Evolutionary conservation across 2,329 filamentous ascomycete species (phyloP), one percentile per base, ranked within the genome.

Genomic region (Fusarium decemcellulare): DNA sequence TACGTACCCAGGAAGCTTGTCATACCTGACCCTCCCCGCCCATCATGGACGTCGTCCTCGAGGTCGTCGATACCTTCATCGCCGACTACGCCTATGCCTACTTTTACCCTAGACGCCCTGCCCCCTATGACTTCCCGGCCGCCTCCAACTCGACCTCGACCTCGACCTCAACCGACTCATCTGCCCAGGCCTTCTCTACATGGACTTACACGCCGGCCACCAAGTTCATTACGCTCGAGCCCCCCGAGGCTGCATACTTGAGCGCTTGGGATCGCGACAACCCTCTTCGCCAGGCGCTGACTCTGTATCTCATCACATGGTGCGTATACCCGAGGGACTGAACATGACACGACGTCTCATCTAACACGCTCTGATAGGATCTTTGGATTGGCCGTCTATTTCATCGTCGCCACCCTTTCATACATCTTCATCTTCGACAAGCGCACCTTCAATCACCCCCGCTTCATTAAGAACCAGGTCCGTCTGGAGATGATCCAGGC

Each of bases 381-480:
- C 73, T 97, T 97, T 75, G 95, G 95, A 59, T 81, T 95, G 36
- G 70, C 94, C 48, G 85, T 96, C 59, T 98, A 98, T 86, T 97
- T 95, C 80, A 75, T 93, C 70, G 94, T 93, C 77, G 93, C 95
- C 5, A 87, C 91, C 7, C 85, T 97, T 16, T 97, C 94, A 15
- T 98, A 97, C 82, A 75, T 91, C 76, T 92, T 97, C 82, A 86
- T 98, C 77, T 98, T 97, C 83, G 95, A 98, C 82, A 96, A 98
- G 81, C 88, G 90, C 43, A 96, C 93, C 46, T 90, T 95, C 81
- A 85, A 93, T 55, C 95, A 98, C 80, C 95, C 95, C 50, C 96
- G 96, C 78, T 98, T 95, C 81, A 91, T 98, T 77, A 97, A 96
- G 83, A 95, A 97, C 82, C 95, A 98, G 81, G 91, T 98, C 69